A percentile compares a stretch with the other conserved stretches of the same genome.
Conservation (phyloP, 2,329 filamentous ascomycete species). For the Monosporascus sp. region DNA sequence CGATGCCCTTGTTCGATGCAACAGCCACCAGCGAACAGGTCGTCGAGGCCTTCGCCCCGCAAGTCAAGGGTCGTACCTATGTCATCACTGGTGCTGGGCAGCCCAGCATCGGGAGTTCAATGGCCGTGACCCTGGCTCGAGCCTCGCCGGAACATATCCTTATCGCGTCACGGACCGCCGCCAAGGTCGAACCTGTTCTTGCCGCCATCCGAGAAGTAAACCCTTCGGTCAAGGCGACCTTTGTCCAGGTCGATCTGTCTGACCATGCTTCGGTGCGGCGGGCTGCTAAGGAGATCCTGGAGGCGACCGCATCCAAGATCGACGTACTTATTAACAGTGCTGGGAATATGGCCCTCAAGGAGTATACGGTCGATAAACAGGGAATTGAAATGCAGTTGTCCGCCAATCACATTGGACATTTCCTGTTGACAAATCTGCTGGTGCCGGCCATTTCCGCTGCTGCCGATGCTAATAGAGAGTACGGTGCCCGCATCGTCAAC, state of each 20-base stretch:
- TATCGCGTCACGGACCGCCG: slow-evolving; percentile 16
- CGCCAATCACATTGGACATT: slow-evolving; percentile 45
- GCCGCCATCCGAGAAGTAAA: slow-evolving; percentile 12
- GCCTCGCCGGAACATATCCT: slow-evolving; percentile 16
- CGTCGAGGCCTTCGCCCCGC: slow-evolving; percentile 14
- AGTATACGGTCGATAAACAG: slow-evolving; percentile 19
- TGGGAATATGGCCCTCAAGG: slow-evolving; percentile 17
- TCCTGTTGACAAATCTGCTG: slow-evolving; percentile 41
- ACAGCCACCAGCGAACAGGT: slow-evolving; percentile 18
- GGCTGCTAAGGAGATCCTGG: slow-evolving; percentile 13
- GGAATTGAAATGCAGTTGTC: slow-evolving; percentile 34
- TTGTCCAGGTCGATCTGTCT: slow-evolving; percentile 17
- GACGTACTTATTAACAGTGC: slow-evolving; percentile 19
- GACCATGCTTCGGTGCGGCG: slow-evolving; percentile 16
- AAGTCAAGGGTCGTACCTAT: slow-evolving; percentile 16
- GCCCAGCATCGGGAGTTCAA: slow-evolving; percentile 16
- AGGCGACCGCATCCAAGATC: slow-evolving; percentile 12
- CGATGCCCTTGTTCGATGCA: slow-evolving; percentile 14
- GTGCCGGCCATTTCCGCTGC: slow-evolving; percentile 33
- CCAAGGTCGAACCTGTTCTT: slow-evolving; percentile 16
- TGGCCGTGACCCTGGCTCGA: slow-evolving; percentile 14
- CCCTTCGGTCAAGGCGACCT: slow-evolving; percentile 15
- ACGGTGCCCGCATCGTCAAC: slow-evolving; percentile 33
- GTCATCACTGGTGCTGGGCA: slow-evolving; percentile 17
- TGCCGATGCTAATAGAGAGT: slow-evolving; percentile 17